A percentile compares a stretch with the other conserved stretches of the same genome.
phyloP scores from a whole-genome alignment of 345 rosid species.

The Toxicodendron radicans region DNA sequence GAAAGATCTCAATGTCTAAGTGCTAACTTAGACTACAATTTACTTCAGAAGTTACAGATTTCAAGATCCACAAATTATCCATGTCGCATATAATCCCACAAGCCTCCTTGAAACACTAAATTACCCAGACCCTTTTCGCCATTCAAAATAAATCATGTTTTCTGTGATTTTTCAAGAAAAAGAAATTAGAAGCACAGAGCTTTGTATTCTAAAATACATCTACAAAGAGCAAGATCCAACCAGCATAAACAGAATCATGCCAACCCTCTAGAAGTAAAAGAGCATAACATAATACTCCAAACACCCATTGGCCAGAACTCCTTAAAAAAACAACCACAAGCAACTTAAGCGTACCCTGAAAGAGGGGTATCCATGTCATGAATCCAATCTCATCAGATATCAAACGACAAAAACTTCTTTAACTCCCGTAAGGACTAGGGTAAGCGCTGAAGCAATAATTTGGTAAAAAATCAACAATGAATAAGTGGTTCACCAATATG shows the following conservation, averaged over 20 bases:
- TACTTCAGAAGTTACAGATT: background rate
- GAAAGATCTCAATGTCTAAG: background rate
- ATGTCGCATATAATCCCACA: background rate
- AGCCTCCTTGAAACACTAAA: background rate
- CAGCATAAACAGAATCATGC: background rate
- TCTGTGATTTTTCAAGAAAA: background rate
- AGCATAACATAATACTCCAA: background rate
- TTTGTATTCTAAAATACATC: background rate
- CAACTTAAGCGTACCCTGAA: background rate
- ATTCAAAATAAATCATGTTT: background rate
- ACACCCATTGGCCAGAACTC: background rate
- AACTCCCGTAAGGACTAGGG: too few relatives aligned
- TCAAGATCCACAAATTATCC: background rate
- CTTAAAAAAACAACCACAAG: background rate
- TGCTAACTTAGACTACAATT: background rate
- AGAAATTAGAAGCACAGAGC: background rate
- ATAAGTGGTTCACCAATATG: too few relatives aligned
- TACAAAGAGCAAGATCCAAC: background rate
- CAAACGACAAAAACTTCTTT: too few relatives aligned
- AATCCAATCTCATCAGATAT: too few relatives aligned
- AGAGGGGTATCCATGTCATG: too few relatives aligned
- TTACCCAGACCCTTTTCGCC: background rate
- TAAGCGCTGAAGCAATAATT: too few relatives aligned
- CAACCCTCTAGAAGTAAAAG: background rate
- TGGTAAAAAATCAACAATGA: too few relatives aligned